Conservation (phyloP, 169 alveolate species). For the Plasmodium gaboni region DNA sequence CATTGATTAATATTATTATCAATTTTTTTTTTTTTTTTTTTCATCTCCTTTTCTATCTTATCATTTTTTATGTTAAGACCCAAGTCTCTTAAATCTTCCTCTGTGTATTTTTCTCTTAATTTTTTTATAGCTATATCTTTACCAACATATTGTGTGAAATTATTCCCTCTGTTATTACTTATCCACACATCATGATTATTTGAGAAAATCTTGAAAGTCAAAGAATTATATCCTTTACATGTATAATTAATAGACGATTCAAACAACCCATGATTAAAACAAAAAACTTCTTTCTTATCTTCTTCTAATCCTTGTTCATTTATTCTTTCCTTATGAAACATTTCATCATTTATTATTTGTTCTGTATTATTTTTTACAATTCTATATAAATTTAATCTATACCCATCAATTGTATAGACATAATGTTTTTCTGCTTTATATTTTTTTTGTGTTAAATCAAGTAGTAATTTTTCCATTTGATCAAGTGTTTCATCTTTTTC, state of each 20-base stretch:
- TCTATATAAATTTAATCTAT: conserved; percentile 48
- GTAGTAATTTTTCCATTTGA: conserved; percentile 18
- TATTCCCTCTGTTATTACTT: conserved; percentile 51
- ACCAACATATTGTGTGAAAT: conserved; percentile 51
- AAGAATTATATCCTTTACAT: conserved; percentile 31
- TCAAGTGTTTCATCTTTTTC: conserved; percentile 16
- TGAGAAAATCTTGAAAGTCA: conserved; percentile 30
- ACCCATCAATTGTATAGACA: conserved; percentile 60
- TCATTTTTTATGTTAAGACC: conserved; percentile 11
- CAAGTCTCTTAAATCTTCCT: conserved; percentile 27
- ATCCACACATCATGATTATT: conserved; percentile 67
- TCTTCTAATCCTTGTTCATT: not conserved
- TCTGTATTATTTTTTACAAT: conserved; percentile 9
- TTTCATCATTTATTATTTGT: not conserved
- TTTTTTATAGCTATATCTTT: conserved; percentile 54
- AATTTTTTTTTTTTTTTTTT: not conserved
- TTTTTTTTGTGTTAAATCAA: conserved; percentile 24
- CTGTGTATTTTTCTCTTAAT: conserved; percentile 19
- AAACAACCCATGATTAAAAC: conserved; percentile 39
- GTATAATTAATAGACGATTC: conserved; percentile 45
- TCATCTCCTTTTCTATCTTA: not conserved
- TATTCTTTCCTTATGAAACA: not conserved
- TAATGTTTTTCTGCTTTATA: conserved; percentile 50
- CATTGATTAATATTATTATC: not conserved
- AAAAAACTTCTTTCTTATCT: conserved; percentile 50